phyloP scores from a whole-genome alignment of 176 grass and related monocot genomes.

The Carex pumila region DNA sequence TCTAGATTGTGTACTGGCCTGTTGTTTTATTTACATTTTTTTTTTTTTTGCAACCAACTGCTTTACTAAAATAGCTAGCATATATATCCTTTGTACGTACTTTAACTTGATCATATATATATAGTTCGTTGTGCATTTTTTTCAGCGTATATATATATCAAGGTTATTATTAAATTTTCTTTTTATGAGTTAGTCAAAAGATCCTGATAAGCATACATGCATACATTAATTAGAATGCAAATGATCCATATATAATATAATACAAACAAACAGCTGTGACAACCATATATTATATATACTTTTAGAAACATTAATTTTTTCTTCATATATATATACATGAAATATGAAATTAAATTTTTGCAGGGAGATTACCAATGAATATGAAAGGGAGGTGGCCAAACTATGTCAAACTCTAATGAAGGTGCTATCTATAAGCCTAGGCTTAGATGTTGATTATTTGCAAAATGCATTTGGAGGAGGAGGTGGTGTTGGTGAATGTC shows the following conservation, averaged over 20 bases:
- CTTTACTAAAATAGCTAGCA: neutral
- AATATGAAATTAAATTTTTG: neutral
- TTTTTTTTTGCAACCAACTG: conserved; percentile 3
- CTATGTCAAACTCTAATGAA: conserved; percentile 58
- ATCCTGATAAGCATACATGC: too few relatives aligned
- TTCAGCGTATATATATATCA: neutral
- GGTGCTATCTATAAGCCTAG: conserved; percentile 57
- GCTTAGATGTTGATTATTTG: conserved; percentile 46
- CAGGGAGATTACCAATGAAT: conserved; percentile 53
- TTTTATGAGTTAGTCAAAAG: neutral
- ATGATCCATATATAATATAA: neutral
- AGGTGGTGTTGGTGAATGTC: conserved; percentile 29
- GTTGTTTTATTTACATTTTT: neutral
- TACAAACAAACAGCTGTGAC: neutral
- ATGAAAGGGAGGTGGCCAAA: conserved; percentile 42
- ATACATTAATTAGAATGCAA: neutral
- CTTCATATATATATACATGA: neutral
- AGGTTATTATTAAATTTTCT: neutral
- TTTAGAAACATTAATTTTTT: neutral
- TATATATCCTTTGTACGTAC: neutral
- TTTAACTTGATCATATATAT: neutral
- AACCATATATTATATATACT: neutral
- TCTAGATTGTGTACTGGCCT: neutral
- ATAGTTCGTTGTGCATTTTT: neutral
- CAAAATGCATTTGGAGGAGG: conserved; percentile 48